A percentile compares a stretch with the other conserved stretches of the same genome.
phyloP scores from a whole-genome alignment of 192 early-diverging fungal species.

The Coemansia sp. region DNA sequence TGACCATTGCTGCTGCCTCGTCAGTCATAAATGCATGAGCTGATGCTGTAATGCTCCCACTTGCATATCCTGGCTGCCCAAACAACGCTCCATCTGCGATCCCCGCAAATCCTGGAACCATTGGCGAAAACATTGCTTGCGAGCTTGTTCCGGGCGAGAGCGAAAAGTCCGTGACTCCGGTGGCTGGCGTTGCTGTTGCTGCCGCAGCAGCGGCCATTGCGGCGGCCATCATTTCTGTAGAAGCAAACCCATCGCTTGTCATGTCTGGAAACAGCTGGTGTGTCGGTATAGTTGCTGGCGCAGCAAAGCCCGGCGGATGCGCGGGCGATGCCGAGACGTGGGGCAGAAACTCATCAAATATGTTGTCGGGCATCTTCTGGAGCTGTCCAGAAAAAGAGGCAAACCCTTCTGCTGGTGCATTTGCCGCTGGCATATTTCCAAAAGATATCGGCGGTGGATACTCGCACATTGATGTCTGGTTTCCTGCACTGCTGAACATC shows the following conservation, averaged over 20 bases:
- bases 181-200: not conserved
- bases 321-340: not conserved
- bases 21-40: constrained; percentile 15
- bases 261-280: constrained; percentile 3
- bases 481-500: not conserved
- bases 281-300: not conserved
- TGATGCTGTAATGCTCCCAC: constrained; percentile 20
- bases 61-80: constrained; percentile 26
- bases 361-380: not conserved
- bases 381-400: not conserved
- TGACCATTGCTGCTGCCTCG: constrained; percentile 14
- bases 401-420: not conserved
- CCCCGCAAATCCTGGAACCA: constrained; percentile 31
- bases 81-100: constrained; percentile 36
- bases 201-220: constrained; percentile 1
- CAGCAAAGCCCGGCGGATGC: not conserved
- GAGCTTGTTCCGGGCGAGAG: not conserved
- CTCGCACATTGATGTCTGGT: not conserved
- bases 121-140: constrained; percentile 17
- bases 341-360: not conserved
- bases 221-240: not conserved
- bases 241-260: not conserved
- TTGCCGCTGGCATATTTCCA: not conserved
- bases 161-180: constrained; percentile 1
- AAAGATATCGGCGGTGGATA: constrained; percentile 3